Evolutionary conservation across 768 basidiomycete genomes (phyloP).

Genomic region (Phaeotremella fagi): DNA sequence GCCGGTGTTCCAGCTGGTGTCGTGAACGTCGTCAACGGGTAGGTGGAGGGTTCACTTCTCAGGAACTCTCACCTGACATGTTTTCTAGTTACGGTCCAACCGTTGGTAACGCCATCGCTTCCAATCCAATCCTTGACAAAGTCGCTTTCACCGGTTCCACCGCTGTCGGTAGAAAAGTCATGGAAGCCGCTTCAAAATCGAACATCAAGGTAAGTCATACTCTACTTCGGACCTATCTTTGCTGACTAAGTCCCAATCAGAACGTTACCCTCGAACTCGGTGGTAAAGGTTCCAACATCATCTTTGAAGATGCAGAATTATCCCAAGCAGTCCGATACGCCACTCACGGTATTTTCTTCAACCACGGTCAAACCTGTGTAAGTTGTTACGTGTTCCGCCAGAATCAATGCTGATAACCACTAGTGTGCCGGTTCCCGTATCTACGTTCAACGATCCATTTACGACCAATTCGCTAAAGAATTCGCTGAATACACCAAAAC

Average conservation of each 20-base stretch:
- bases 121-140: slow-evolving; percentile 43
- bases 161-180: slow-evolving; percentile 65
- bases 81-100: slow-evolving; percentile 39
- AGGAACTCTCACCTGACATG: background rate
- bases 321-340: slow-evolving; percentile 50
- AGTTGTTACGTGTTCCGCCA: background rate
- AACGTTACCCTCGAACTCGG: slow-evolving; percentile 86
- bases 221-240: background rate
- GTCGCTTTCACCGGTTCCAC: slow-evolving; percentile 47
- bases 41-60: background rate
- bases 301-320: slow-evolving; percentile 46
- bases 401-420: background rate
- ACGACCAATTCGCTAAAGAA: slow-evolving; percentile 38
- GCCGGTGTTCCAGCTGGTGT: slow-evolving; percentile 44
- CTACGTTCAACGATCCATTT: slow-evolving; percentile 42
- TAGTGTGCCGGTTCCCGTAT: slow-evolving; percentile 44
- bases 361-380: slow-evolving; percentile 37
- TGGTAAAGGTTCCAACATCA: slow-evolving; percentile 54
- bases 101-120: slow-evolving; percentile 37
- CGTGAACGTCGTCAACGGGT: slow-evolving; percentile 27
- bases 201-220: slow-evolving; percentile 58
- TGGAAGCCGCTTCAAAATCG: slow-evolving; percentile 73
- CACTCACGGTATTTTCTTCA: slow-evolving; percentile 60
- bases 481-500: slow-evolving; percentile 59
- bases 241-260: slow-evolving; percentile 45